phyloP scores from a whole-genome alignment of 2,329 filamentous ascomycete species.

The Sporothrix brasiliensis region DNA sequence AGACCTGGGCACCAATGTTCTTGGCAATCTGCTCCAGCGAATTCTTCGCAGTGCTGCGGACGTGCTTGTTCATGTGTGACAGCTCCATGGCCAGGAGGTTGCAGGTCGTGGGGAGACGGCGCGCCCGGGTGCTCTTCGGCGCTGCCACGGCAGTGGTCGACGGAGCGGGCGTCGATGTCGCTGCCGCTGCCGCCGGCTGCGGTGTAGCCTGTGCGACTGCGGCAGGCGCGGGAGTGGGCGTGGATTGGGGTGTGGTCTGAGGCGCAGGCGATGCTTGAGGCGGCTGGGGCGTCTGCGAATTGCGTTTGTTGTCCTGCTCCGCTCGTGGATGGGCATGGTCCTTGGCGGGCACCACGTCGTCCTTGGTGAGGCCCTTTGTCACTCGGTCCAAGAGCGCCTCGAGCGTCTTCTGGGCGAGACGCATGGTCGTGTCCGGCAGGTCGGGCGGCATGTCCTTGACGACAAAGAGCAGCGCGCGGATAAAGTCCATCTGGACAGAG shows the following conservation, averaged over 20 bases:
- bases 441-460: constrained; percentile 98
- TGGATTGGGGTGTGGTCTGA: constrained; percentile 2
- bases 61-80: constrained; percentile 93
- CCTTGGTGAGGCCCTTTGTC: constrained; percentile 76
- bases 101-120: constrained; percentile 67
- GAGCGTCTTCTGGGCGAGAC: constrained; percentile 80
- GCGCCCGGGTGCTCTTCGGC: constrained; percentile 44
- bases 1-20: constrained; percentile 74
- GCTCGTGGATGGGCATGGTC: not conserved
- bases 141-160: not conserved
- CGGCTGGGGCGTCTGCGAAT: constrained; percentile 27
- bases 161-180: constrained; percentile 51
- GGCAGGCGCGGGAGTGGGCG: not conserved
- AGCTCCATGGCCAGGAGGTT: constrained; percentile 85
- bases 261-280: not conserved
- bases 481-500: constrained; percentile 81
- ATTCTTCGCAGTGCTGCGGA: constrained; percentile 81
- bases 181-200: constrained; percentile 66
- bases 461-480: constrained; percentile 90
- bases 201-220: not conserved
- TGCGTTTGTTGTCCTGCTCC: constrained; percentile 13
- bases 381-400: constrained; percentile 77
- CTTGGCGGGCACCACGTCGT: constrained; percentile 55
- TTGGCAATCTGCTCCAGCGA: constrained; percentile 81
- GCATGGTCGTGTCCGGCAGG: constrained; percentile 83